A percentile compares a stretch with the other conserved stretches of the same genome.
phyloP scores from a whole-genome alignment of 257 asterid species.

The Solanum tarapatanum region DNA sequence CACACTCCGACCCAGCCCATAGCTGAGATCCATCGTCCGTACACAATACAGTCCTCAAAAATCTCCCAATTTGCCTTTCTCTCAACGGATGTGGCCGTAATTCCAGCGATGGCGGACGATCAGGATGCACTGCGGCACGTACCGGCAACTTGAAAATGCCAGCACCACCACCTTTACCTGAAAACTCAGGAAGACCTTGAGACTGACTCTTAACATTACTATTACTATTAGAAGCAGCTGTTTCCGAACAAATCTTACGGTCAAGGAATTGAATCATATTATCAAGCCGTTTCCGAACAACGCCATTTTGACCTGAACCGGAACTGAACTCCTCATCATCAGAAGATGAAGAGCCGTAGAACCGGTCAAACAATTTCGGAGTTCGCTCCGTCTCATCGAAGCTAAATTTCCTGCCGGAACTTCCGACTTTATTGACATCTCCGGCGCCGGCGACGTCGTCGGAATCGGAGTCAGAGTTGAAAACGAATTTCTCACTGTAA shows the following conservation, averaged over 20 bases:
- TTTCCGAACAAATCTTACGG: conserved; percentile 47
- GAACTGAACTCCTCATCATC: conserved; percentile 40
- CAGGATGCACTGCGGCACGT: conserved; percentile 56
- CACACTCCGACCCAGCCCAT: conserved; percentile 95
- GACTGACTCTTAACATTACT: neutral
- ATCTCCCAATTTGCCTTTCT: conserved; percentile 68
- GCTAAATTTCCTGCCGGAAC: conserved; percentile 17
- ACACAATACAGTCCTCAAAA: conserved; percentile 49
- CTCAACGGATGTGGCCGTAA: conserved; percentile 82
- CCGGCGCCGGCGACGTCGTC: conserved; percentile 16
- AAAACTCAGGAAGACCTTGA: conserved; percentile 60
- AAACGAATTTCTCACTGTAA: conserved; percentile 31
- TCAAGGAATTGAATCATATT: conserved; percentile 85
- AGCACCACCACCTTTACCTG: conserved; percentile 47
- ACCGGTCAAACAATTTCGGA: conserved; percentile 71
- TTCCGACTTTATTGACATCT: neutral
- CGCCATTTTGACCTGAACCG: conserved; percentile 26
- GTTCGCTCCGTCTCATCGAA: conserved; percentile 31
- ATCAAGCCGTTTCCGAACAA: conserved; percentile 65
- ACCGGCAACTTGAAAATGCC: conserved; percentile 61
- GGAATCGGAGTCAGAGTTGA: conserved; percentile 12
- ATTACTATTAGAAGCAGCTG: conserved; percentile 6
- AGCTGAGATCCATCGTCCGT: conserved; percentile 58
- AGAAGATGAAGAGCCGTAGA: conserved; percentile 54
- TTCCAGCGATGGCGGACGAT: conserved; percentile 73